Conservation (phyloP, 257 asterid genomes). For the Solanum virginianum region DNA sequence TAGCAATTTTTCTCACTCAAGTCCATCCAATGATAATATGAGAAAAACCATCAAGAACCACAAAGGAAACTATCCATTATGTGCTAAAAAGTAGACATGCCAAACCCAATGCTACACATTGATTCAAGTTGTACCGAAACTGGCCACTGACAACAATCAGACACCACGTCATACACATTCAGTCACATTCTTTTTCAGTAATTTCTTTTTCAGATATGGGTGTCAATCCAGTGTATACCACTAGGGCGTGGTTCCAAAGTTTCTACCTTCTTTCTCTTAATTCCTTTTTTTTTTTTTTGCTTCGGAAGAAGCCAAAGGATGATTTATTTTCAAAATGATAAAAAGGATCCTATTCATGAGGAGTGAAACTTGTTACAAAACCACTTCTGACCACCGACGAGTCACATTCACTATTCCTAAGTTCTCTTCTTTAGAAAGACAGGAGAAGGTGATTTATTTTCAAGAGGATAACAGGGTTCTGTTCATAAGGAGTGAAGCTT, state of each 20-base stretch:
- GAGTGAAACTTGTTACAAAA: neutral
- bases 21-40: neutral
- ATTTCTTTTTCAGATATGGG: neutral
- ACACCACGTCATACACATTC: neutral
- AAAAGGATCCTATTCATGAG: neutral
- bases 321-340: neutral
- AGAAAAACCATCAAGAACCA: neutral
- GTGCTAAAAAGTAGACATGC: neutral
- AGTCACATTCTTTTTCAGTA: neutral
- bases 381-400: neutral
- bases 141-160: neutral
- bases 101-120: neutral
- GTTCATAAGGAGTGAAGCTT: neutral
- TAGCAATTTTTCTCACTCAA: neutral
- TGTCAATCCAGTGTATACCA: neutral
- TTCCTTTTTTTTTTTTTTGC: neutral
- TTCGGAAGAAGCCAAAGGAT: neutral
- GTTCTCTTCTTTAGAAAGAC: neutral
- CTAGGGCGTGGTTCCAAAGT: neutral
- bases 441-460: neutral
- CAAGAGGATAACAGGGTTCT: neutral
- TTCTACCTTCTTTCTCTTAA: neutral
- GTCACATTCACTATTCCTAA: neutral
- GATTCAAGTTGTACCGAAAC: neutral
- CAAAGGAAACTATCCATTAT: neutral